Percentiles rank a stretch among this genome's conserved stretches.
These are phyloP conservation scores for Alternaria triticimaculans DNA, from an alignment of 2,329 filamentous ascomycete species.

Conservation along the genomic window DNA sequence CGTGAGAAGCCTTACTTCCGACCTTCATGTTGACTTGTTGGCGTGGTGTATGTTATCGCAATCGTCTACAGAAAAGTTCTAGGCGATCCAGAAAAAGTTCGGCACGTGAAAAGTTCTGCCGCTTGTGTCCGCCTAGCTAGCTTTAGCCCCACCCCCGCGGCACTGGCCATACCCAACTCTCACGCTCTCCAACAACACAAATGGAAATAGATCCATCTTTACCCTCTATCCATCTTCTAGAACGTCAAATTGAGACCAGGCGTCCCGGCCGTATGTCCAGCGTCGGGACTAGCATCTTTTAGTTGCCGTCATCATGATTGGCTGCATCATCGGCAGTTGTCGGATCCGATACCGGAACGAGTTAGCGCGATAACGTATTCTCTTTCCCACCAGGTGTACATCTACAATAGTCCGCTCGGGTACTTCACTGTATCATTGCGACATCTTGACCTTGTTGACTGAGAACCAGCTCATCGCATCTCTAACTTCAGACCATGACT, in stretches of 20 bases:
- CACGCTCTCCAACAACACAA: neutral
- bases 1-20: constrained; percentile 45
- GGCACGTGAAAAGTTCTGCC: constrained; percentile 15
- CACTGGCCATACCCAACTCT: neutral
- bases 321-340: constrained; percentile 6
- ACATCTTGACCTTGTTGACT: neutral
- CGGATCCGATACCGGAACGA: constrained; percentile 23
- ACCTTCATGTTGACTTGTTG: constrained; percentile 47
- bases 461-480: neutral
- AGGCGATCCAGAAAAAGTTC: constrained; percentile 27
- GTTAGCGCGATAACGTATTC: constrained; percentile 13
- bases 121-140: constrained; percentile 6
- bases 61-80: constrained; percentile 31
- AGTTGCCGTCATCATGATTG: constrained; percentile 13
- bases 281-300: neutral
- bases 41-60: constrained; percentile 18
- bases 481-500: constrained; percentile 32
- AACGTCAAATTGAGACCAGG: neutral
- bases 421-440: neutral
- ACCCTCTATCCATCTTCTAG: neutral
- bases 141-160: constrained; percentile 10
- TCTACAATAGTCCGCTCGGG: neutral
- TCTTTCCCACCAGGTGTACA: neutral
- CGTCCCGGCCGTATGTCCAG: neutral
- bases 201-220: neutral